Conservation (phyloP, 495 filamentous ascomycete species). For the Hyaloscypha variabilis region DNA sequence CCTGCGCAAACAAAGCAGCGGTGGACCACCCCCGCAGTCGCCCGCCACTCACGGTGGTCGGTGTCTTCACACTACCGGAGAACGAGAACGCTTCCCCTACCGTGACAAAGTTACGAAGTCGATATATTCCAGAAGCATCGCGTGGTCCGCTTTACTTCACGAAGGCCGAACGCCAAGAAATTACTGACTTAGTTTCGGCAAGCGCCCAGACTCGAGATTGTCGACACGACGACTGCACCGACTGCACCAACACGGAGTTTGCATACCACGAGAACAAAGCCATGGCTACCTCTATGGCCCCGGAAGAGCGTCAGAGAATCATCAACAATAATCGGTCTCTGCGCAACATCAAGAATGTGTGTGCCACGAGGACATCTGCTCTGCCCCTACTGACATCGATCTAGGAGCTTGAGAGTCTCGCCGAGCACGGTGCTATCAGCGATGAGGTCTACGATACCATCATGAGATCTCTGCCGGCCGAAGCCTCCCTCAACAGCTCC, state of each 20-base stretch:
- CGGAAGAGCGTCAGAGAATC: conserved; percentile 31
- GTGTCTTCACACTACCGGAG: not conserved
- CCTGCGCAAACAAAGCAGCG: too few relatives aligned
- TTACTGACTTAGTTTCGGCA: conserved; percentile 11
- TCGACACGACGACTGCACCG: conserved; percentile 22
- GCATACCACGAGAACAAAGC: conserved; percentile 19
- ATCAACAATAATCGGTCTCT: conserved; percentile 74
- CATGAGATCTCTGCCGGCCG: conserved; percentile 70
- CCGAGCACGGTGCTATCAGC: conserved; percentile 75
- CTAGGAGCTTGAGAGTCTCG: conserved; percentile 90
- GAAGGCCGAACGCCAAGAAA: conserved; percentile 16
- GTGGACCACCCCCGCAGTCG: not conserved
- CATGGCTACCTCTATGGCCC: conserved; percentile 27
- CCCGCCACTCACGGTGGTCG: not conserved
- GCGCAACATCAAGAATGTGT: conserved; percentile 80
- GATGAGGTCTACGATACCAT: conserved; percentile 71
- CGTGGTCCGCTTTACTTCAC: conserved; percentile 16
- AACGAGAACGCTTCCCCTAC: not conserved
- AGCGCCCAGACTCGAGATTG: not conserved
- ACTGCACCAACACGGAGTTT: conserved; percentile 19
- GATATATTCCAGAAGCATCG: not conserved
- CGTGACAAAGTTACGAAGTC: not conserved
- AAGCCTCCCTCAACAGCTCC: conserved; percentile 44
- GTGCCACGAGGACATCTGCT: conserved; percentile 25
- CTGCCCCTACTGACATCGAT: conserved; percentile 22